Conservation (phyloP, 768 basidiomycete genomes). For the Lentinula aciculospora region DNA sequence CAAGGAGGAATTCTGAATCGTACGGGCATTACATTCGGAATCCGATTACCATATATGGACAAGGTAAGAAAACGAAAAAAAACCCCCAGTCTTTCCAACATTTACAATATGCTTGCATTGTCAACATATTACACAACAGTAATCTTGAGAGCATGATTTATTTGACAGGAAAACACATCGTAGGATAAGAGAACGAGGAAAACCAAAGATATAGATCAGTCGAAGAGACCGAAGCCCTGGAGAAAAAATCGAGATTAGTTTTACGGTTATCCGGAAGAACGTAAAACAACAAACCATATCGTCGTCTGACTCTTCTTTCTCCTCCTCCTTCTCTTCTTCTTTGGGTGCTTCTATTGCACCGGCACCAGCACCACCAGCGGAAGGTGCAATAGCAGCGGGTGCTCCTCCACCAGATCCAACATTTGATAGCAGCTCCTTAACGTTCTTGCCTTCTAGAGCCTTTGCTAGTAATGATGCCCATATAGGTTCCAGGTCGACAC, state of each 20-base stretch:
- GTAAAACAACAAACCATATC: slow-evolving; percentile 61
- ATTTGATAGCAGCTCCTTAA: slow-evolving; percentile 93
- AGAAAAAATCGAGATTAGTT: background rate
- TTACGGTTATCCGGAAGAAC: background rate
- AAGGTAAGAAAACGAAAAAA: no score
- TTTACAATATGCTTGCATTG: background rate
- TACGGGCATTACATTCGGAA: no score
- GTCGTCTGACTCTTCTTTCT: slow-evolving; percentile 87
- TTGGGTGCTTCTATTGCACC: slow-evolving; percentile 70
- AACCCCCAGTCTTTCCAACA: no score
- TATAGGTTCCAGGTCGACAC: slow-evolving; percentile 88
- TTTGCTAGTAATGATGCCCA: slow-evolving; percentile 97
- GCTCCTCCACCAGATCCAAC: slow-evolving; percentile 91
- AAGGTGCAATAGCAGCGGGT: slow-evolving; percentile 59
- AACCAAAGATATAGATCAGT: slow-evolving; percentile 42
- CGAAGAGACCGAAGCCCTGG: slow-evolving; percentile 96
- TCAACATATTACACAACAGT: background rate
- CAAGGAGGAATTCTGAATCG: no score
- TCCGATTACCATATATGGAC: no score
- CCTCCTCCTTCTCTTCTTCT: slow-evolving; percentile 82
- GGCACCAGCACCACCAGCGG: slow-evolving; percentile 52
- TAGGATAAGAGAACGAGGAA: background rate
- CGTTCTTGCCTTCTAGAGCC: slow-evolving; percentile 96
- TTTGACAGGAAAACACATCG: background rate
- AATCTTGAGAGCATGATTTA: background rate